Evolutionary conservation across 495 filamentous ascomycete genomes (phyloP), one percentile per base, ranked within the genome.

Genomic region (Hypoxylon perforatum): DNA sequence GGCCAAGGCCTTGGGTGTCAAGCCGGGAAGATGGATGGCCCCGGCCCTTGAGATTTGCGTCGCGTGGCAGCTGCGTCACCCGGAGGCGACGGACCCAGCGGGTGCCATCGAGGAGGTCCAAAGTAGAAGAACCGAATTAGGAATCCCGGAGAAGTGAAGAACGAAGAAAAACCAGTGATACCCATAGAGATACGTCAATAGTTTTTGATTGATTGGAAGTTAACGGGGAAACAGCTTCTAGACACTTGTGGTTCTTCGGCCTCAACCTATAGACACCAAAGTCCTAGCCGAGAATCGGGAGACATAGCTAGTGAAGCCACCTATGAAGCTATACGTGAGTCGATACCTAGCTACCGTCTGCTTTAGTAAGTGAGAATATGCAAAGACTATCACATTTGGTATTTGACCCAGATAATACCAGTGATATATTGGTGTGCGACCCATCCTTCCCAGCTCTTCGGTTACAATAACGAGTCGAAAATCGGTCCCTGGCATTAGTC

Each of bases 31-130:
- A 12, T 98, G 94, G 94, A 86, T 93, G 83, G 84, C 85, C 59
- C 78, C 79, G 56, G 93, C 92, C 12, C 71, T 95, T 44, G 87
- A 91, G 7, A 77, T 90, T 14, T 87, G 88, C 25, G 82, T 95
- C 74, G 85, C 86, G 57, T 97, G 93, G 92, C 96, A 98, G 78
- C 80, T 98, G 23, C 80, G 90, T 28, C 86, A 97, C 73, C 92
- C 93, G 2, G 85, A 85, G 2, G 77, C 76, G 6, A 81, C 79
- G 5, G 87, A 91, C 52, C 82, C 87, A 15, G 73, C 81, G 6
- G 84, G 80, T 18, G 92, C 83, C 4, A 80, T 96, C 59, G 86
- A 91, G 62, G 87, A 89, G 69, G 82, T 95, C 15, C 60, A 73
- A 39, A 73, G 72, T 39, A 82, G 80, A 72, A 80, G 79, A 64